Evolutionary conservation across 2,329 filamentous ascomycete genomes (phyloP), one percentile per base, ranked within the genome.

Genomic region (Bertia moriformis): DNA sequence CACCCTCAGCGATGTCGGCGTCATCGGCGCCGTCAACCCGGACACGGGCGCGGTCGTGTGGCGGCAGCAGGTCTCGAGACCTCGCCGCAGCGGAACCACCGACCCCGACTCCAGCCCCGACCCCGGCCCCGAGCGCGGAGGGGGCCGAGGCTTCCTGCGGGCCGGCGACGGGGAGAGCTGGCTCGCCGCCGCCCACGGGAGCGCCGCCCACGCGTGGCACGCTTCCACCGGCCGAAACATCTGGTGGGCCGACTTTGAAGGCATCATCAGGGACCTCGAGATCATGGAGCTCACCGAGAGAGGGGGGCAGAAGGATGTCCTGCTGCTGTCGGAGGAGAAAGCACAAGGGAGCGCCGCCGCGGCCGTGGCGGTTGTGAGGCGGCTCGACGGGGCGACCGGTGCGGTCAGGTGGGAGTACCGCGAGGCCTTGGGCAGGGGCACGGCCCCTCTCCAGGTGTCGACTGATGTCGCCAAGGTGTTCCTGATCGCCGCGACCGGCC

Each of bases 21-120:
- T 95, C 2, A 60, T 98, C 14, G 91, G 85, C 38, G 89, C 89
- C 1, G 71, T 96, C 37, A 93, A 95, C 50, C 91, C 91, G 2
- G 82, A 78, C 53, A 88, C 81, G 52, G 89, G 91, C 14, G 69
- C 73, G 2, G 54, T 95, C 14, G 72, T 95, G 2, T 98, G 91
- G 91, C 73, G 91, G 40, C 89, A 95, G 52, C 63, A 74, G 39
- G 58, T 93, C 36, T 61, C 69, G n/a, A 63, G 64, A 20, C 65
- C 66, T 37, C 48, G 60, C 22, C 58, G 62, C 18, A 58, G 58
- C 32, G 66, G 69, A n/a, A n/a, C n/a, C 62, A 69, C 4, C 13
- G 30, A 48, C 49, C 22, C 38, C 39, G 15, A 40, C 45, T 19
- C 47, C 41, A 39, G 48, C 47, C 29, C 43, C 46, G 40, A 48